These are phyloP conservation scores for Euphorbia neoarborescens DNA, from an alignment of 441 rosid genomes.

Conservation along the genomic window DNA sequence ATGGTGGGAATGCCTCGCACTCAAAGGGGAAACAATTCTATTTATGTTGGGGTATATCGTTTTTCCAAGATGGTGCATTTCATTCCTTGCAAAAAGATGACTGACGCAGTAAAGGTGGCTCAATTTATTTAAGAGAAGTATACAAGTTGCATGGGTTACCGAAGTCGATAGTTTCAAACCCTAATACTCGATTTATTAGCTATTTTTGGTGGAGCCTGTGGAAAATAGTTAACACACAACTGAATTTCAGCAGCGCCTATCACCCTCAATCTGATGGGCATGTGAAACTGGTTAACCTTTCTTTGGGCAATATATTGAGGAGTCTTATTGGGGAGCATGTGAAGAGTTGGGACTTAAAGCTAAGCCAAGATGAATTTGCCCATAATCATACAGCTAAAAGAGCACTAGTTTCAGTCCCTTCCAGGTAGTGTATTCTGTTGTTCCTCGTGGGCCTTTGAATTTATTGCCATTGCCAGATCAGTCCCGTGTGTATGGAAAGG, in stretches of 20 bases:
- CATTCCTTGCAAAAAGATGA: too few relatives aligned
- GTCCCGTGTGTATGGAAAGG: not conserved
- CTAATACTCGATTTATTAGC: conserved; percentile 9
- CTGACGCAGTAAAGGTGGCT: too few relatives aligned
- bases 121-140: too few relatives aligned
- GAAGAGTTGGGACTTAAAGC: not conserved
- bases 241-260: not conserved
- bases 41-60: not conserved
- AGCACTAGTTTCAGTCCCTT: not conserved
- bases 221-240: not conserved
- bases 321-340: not conserved
- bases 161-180: too few relatives aligned
- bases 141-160: too few relatives aligned
- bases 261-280: too few relatives aligned
- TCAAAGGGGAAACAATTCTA: conserved; percentile 2
- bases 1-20: conserved; percentile 6
- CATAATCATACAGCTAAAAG: not conserved
- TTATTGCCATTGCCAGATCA: not conserved
- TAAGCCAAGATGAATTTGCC: conserved; percentile 1
- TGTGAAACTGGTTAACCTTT: not conserved
- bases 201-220: not conserved
- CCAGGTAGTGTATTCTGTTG: not conserved
- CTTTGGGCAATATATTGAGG: not conserved
- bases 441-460: not conserved
- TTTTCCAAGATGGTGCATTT: not conserved